Evolutionary conservation across 345 rosid genomes (phyloP).

Genomic region (Chamaenerion angustifolium): DNA sequence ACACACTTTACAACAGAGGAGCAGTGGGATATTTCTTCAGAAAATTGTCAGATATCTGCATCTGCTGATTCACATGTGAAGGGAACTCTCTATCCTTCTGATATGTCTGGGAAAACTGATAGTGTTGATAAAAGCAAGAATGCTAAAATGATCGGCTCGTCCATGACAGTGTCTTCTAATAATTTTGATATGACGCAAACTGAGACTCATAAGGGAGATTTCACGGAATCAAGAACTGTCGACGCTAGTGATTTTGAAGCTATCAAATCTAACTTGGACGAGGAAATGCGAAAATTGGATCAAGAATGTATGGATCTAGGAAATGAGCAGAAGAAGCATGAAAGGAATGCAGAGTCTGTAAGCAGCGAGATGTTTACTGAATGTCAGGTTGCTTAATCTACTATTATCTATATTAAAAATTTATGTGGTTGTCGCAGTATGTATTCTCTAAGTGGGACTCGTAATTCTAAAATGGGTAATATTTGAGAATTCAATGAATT

Average conservation of each 20-base stretch:
- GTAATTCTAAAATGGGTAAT: neutral
- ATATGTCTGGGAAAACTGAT: constrained; percentile 14
- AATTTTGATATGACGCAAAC: constrained; percentile 17
- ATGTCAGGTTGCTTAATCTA: constrained; percentile 45
- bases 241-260: constrained; percentile 20
- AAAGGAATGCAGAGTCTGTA: constrained; percentile 86
- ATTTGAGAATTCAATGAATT: neutral
- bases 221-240: constrained; percentile 9
- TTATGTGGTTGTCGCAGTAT: neutral
- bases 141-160: constrained; percentile 10
- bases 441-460: neutral
- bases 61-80: constrained; percentile 14
- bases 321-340: constrained; percentile 78
- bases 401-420: neutral
- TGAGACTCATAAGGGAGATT: constrained; percentile 11
- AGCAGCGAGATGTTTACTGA: constrained; percentile 91
- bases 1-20: constrained; percentile 11
- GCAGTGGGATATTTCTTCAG: constrained; percentile 16
- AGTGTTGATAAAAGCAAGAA: constrained; percentile 16
- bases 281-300: constrained; percentile 49
- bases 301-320: constrained; percentile 49
- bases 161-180: constrained; percentile 10
- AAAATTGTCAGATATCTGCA: constrained; percentile 17
- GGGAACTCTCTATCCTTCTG: constrained; percentile 15
- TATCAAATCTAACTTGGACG: constrained; percentile 46